These are phyloP conservation scores for Ceratobasidium papillatum DNA, from an alignment of 1,284 basidiomycete genomes.

Conservation along the genomic window DNA sequence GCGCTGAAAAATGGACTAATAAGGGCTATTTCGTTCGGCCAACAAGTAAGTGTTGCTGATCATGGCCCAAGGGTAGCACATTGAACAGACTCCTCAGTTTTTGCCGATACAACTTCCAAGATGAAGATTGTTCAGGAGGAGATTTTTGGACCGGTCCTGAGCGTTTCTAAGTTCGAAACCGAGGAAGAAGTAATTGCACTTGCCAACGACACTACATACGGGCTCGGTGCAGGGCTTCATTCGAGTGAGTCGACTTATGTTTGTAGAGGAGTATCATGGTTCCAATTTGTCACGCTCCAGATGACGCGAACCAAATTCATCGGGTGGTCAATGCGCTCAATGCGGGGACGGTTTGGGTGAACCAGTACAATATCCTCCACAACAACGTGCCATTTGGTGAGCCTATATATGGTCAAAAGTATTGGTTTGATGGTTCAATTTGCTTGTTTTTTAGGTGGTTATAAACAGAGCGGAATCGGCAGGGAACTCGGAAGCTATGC, in stretches of 20 bases:
- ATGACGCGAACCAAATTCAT: constrained; percentile 52
- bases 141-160: constrained; percentile 88
- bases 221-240: constrained; percentile 88
- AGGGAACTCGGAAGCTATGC: constrained; percentile 91
- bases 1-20: constrained; percentile 74
- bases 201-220: constrained; percentile 87
- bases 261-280: neutral
- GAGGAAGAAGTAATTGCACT: constrained; percentile 72
- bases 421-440: neutral
- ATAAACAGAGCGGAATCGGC: constrained; percentile 82
- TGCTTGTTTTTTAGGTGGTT: constrained; percentile 67
- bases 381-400: constrained; percentile 82
- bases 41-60: constrained; percentile 63
- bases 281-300: neutral
- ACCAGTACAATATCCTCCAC: constrained; percentile 82
- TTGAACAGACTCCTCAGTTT: constrained; percentile 59
- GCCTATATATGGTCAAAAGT: neutral
- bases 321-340: constrained; percentile 43
- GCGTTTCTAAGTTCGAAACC: constrained; percentile 56
- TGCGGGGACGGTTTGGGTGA: constrained; percentile 73
- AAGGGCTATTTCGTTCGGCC: constrained; percentile 81
- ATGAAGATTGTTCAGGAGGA: constrained; percentile 85
- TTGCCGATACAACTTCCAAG: constrained; percentile 71
- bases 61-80: neutral
- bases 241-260: constrained; percentile 65